Conservation (phyloP, 106 monocot species). For the Dactylorhiza incarnata region DNA sequence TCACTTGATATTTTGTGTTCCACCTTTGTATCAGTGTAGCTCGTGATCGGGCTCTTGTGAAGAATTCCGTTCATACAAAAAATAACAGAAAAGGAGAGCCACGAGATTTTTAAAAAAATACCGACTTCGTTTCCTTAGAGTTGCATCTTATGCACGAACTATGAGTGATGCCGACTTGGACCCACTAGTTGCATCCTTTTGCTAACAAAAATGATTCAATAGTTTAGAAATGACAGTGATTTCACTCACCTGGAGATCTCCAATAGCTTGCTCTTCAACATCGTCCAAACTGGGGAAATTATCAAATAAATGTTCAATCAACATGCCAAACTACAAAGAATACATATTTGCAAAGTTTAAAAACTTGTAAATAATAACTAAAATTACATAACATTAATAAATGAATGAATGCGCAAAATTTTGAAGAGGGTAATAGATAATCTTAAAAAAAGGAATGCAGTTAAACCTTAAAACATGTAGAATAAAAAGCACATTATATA, state of each 20-base stretch:
- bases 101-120: too few species aligned
- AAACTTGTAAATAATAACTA: background rate
- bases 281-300: slow-evolving; percentile 75
- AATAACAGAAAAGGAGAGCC: too few species aligned
- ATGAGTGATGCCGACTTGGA: too few species aligned
- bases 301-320: slow-evolving; percentile 83
- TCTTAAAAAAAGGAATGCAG: background rate
- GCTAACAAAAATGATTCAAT: background rate
- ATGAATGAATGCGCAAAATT: background rate
- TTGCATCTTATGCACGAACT: too few species aligned
- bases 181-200: too few species aligned
- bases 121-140: too few species aligned
- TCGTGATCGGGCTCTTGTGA: too few species aligned
- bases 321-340: slow-evolving; percentile 78
- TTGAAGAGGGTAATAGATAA: background rate
- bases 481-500: background rate
- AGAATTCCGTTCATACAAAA: too few species aligned
- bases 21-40: too few species aligned
- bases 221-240: too few species aligned
- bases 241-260: slow-evolving; percentile 74
- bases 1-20: too few species aligned
- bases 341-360: background rate
- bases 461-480: background rate
- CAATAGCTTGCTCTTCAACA: slow-evolving; percentile 71
- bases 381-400: background rate